Conservation (phyloP, 768 basidiomycete genomes). For the Russula sp. region DNA sequence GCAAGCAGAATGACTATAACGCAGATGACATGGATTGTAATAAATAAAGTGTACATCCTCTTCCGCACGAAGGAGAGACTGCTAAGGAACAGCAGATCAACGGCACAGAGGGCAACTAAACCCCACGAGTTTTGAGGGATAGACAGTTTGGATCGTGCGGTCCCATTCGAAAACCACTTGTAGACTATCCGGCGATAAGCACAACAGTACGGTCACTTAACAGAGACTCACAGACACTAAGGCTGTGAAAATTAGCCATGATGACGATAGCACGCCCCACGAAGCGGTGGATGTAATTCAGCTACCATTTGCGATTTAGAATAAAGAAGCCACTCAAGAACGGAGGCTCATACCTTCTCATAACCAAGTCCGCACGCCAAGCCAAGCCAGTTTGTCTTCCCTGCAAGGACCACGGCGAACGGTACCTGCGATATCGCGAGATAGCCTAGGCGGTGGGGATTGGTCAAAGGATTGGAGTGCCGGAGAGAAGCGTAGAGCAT, state of each 20-base stretch:
- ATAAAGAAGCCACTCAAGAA: neutral
- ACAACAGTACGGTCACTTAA: neutral
- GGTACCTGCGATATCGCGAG: slow-evolving; percentile 48
- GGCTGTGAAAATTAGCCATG: slow-evolving; percentile 42
- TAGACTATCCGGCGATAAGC: slow-evolving; percentile 12
- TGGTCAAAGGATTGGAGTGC: slow-evolving; percentile 38
- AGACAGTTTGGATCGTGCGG: neutral
- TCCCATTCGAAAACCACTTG: slow-evolving; percentile 17
- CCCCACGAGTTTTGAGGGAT: slow-evolving; percentile 31
- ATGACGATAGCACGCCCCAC: slow-evolving; percentile 44
- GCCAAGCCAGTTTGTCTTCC: slow-evolving; percentile 49
- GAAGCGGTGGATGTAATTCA: slow-evolving; percentile 56
- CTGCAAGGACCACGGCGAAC: slow-evolving; percentile 43
- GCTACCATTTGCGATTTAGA: slow-evolving; percentile 34
- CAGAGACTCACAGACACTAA: slow-evolving; percentile 41
- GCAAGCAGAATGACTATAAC: slow-evolving; percentile 42
- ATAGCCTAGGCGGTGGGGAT: slow-evolving; percentile 37
- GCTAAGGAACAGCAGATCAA: slow-evolving; percentile 41
- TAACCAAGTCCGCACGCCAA: slow-evolving; percentile 45
- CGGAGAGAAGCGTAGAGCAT: slow-evolving; percentile 41
- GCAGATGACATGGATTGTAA: slow-evolving; percentile 44
- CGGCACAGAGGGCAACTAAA: slow-evolving; percentile 38
- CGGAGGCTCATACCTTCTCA: slow-evolving; percentile 41
- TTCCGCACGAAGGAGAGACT: slow-evolving; percentile 44
- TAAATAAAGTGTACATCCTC: slow-evolving; percentile 46